Evolutionary conservation across 371 early-diverging fungal species (phyloP).

Genomic region (Smittium mucronatum): DNA sequence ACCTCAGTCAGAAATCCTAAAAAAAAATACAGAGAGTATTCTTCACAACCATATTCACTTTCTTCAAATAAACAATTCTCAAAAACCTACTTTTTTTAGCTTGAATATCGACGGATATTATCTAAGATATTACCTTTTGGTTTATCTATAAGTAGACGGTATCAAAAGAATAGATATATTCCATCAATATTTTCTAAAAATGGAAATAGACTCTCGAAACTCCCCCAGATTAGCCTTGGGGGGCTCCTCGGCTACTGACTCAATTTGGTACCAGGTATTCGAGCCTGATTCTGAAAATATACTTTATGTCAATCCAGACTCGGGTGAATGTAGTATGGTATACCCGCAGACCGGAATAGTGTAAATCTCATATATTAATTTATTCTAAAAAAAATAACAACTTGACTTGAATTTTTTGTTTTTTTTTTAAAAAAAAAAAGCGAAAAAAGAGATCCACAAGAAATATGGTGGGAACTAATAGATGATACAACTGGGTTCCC

Average conservation of each 20-base stretch:
- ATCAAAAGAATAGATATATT: too few relatives aligned
- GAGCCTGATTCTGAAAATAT: constrained; percentile 66
- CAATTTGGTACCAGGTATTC: constrained; percentile 57
- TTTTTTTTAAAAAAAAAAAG: constrained; percentile 40
- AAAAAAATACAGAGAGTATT: too few relatives aligned
- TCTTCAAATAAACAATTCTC: too few relatives aligned
- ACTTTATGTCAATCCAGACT: constrained; percentile 67
- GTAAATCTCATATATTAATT: constrained; percentile 14
- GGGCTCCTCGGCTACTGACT: neutral
- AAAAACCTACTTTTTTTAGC: too few relatives aligned
- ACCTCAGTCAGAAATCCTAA: too few relatives aligned
- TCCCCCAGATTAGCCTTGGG: too few relatives aligned
- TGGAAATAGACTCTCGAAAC: too few relatives aligned
- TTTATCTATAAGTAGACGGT: too few relatives aligned
- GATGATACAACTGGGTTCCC: constrained; percentile 67
- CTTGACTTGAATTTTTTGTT: constrained; percentile 10
- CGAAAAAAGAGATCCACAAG: constrained; percentile 44
- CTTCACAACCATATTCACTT: too few relatives aligned
- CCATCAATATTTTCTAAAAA: too few relatives aligned
- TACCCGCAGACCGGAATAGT: constrained; percentile 8
- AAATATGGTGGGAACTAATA: constrained; percentile 91
- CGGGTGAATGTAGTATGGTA: neutral
- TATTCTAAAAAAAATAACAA: constrained; percentile 10
- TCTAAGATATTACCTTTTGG: too few relatives aligned
- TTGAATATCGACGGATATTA: too few relatives aligned